Evolutionary conservation across 1,284 basidiomycete species (phyloP).

Genomic region (Tylopilus sp.): DNA sequence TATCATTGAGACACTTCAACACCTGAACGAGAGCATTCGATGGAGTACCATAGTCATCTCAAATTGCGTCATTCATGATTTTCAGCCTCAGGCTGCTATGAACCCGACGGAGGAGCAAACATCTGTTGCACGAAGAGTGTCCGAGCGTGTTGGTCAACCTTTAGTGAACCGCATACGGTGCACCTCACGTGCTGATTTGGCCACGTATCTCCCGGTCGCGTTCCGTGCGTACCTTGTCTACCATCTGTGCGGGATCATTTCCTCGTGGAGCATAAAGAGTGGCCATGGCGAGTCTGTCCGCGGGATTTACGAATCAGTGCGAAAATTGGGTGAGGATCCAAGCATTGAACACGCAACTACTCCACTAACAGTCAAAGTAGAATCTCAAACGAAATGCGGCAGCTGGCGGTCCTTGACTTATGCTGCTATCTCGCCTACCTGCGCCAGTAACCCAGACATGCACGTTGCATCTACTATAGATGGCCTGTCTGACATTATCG

Average conservation of each 20-base stretch:
- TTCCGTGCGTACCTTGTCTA: background rate
- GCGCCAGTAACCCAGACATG: background rate
- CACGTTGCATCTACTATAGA: background rate
- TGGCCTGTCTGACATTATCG: background rate
- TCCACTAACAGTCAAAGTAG: background rate
- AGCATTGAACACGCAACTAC: background rate
- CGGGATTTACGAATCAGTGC: background rate
- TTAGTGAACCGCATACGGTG: too few relatives aligned
- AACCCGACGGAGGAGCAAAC: too few relatives aligned
- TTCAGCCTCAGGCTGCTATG: too few relatives aligned
- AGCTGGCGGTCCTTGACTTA: background rate
- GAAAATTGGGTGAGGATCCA: background rate
- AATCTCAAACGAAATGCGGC: background rate
- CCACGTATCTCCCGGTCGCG: too few relatives aligned
- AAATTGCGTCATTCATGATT: too few relatives aligned
- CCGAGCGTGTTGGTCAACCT: too few relatives aligned
- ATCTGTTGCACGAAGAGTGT: too few relatives aligned
- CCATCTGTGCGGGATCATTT: background rate
- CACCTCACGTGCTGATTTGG: too few relatives aligned
- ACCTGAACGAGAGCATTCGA: too few relatives aligned
- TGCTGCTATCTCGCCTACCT: background rate
- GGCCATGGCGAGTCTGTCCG: background rate
- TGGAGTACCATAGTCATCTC: too few relatives aligned
- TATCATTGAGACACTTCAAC: too few relatives aligned
- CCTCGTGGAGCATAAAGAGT: background rate